Percentiles rank a stretch among this genome's conserved stretches.
Evolutionary conservation across 768 basidiomycete species (phyloP).

Genomic region (Russula foetens): DNA sequence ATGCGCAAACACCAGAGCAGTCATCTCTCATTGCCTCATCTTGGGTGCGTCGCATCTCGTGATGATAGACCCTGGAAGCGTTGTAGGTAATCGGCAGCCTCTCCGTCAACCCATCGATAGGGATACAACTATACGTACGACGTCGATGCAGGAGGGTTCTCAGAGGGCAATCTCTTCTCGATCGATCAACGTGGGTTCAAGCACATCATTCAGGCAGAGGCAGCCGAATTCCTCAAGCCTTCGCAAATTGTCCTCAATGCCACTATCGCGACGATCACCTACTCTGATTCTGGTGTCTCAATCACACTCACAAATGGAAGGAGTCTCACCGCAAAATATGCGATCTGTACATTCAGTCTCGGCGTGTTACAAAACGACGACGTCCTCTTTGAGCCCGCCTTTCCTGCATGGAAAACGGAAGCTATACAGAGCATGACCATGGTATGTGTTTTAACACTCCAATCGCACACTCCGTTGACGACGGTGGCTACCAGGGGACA

Average conservation of each 20-base stretch:
- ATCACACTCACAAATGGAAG: conserved; percentile 28
- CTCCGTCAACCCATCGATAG: conserved; percentile 23
- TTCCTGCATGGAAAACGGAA: conserved; percentile 53
- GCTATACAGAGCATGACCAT: conserved; percentile 56
- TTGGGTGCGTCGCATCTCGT: conserved; percentile 33
- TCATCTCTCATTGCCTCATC: conserved; percentile 48
- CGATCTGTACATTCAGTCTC: conserved; percentile 47
- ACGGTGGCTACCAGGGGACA: background rate
- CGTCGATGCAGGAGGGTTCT: conserved; percentile 46
- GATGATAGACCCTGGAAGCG: too few relatives aligned
- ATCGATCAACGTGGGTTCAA: conserved; percentile 58
- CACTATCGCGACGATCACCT: conserved; percentile 38
- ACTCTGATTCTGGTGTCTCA: conserved; percentile 35
- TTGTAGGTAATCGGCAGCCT: too few relatives aligned
- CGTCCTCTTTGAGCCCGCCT: conserved; percentile 38
- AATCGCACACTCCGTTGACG: background rate
- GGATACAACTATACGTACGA: conserved; percentile 55
- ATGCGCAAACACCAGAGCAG: conserved; percentile 50
- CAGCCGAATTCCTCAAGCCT: conserved; percentile 39
- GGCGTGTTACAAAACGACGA: conserved; percentile 29
- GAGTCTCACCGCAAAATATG: conserved; percentile 25
- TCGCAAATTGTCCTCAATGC: conserved; percentile 41
- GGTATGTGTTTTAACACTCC: conserved; percentile 32
- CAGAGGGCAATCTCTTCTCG: conserved; percentile 41
- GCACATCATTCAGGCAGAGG: conserved; percentile 47